Percentiles rank a stretch among this genome's conserved stretches.
These are phyloP conservation scores for Scheffersomyces stambukii DNA, from an alignment of 1,139 yeast species.

Conservation along the genomic window DNA sequence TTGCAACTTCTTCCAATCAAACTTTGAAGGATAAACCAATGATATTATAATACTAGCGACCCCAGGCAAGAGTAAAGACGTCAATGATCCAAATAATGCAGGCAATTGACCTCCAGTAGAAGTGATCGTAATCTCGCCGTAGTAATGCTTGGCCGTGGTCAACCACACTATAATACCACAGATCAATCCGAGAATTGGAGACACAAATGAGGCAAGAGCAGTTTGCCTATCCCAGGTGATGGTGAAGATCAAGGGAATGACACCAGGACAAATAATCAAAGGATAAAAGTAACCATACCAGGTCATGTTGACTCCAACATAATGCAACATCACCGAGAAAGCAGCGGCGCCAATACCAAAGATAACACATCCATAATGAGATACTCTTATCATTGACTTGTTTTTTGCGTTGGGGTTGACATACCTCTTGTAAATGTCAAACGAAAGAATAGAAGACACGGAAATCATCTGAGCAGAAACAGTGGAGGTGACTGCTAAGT, in stretches of 20 bases:
- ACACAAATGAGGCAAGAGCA: conserved; percentile 20
- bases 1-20: conserved; percentile 28
- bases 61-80: conserved; percentile 30
- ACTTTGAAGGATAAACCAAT: conserved; percentile 22
- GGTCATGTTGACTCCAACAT: conserved; percentile 27
- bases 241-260: conserved; percentile 28
- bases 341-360: conserved; percentile 29
- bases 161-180: conserved; percentile 23
- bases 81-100: conserved; percentile 27
- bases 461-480: conserved; percentile 30
- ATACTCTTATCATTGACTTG: conserved; percentile 22
- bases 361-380: conserved; percentile 24
- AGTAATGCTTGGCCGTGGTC: conserved; percentile 21
- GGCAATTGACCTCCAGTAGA: conserved; percentile 29
- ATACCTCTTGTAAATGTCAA: conserved; percentile 27
- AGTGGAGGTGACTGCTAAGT: conserved; percentile 30
- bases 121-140: conserved; percentile 19
- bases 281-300: conserved; percentile 35
- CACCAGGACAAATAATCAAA: conserved; percentile 34
- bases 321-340: conserved; percentile 27
- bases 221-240: conserved; percentile 32
- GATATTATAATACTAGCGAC: conserved; percentile 21
- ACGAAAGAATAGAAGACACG: conserved; percentile 26
- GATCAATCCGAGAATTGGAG: conserved; percentile 22
- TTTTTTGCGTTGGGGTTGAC: conserved; percentile 23